A percentile compares a stretch with the other conserved stretches of the same genome.
These are phyloP conservation scores for Setaria viridis DNA, from an alignment of 202 grass and related monocot species.

Conservation along the genomic window DNA sequence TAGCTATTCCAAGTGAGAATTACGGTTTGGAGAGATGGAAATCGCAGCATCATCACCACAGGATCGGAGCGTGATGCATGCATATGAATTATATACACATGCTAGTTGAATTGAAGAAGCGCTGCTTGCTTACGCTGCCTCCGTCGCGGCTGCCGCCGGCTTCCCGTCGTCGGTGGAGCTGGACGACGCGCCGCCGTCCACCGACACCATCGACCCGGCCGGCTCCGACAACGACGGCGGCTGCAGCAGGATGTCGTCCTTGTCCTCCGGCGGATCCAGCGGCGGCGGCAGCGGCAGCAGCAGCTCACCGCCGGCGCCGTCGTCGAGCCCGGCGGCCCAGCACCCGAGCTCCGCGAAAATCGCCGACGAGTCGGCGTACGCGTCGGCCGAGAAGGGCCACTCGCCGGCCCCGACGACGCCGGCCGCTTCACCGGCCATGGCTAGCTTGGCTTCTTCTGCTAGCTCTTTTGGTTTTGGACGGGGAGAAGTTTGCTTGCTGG, in stretches of 20 bases:
- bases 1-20: not conserved
- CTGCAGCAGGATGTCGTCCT: not conserved
- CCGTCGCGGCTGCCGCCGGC: constrained; percentile 33
- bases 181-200: constrained; percentile 50
- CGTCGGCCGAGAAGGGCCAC: constrained; percentile 54
- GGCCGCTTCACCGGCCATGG: constrained; percentile 35
- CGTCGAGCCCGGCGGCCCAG: constrained; percentile 45
- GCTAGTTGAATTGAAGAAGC: not conserved
- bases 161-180: constrained; percentile 54
- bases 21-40: not conserved
- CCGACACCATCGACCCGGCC: constrained; percentile 22
- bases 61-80: no score
- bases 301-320: not conserved
- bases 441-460: not conserved
- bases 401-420: constrained; percentile 1
- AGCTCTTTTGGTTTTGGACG: no score
- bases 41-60: no score
- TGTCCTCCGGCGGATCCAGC: constrained; percentile 44
- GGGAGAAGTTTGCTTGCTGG: no score
- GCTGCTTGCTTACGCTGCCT: constrained; percentile 51
- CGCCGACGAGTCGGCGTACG: constrained; percentile 48
- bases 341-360: constrained; percentile 60
- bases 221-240: not conserved
- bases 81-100: not conserved
- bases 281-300: constrained; percentile 43